Evolutionary conservation across 2,329 filamentous ascomycete species (phyloP).

Genomic region (Didymella sp.): DNA sequence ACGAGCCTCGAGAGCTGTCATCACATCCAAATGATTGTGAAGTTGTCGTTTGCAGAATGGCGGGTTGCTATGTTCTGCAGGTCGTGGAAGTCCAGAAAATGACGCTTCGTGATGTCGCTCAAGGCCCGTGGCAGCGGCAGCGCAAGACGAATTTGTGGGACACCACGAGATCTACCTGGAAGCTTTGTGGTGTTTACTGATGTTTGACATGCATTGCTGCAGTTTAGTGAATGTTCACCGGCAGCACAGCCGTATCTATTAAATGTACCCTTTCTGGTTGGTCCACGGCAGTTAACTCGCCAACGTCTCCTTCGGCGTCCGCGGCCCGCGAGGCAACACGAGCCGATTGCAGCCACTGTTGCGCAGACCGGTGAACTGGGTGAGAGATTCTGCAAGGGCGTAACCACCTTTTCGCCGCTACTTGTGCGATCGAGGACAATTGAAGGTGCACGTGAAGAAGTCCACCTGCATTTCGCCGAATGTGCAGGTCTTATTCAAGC

Average conservation of each 20-base stretch:
- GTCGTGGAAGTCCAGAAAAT: neutral
- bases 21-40: neutral
- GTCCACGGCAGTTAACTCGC: neutral
- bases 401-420: neutral
- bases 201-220: neutral
- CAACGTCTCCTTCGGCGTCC: constrained; percentile 1
- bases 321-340: neutral
- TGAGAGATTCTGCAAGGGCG: constrained; percentile 6
- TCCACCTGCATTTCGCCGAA: neutral
- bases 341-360: constrained; percentile 6
- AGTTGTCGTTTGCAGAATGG: neutral
- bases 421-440: neutral
- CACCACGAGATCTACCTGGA: neutral
- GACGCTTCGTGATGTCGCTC: neutral
- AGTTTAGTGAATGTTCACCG: constrained; percentile 1
- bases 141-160: neutral
- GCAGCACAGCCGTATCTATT: neutral
- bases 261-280: neutral
- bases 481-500: neutral
- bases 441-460: neutral
- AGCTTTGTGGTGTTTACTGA: neutral
- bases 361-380: neutral
- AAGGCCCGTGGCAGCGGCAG: neutral
- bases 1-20: neutral
- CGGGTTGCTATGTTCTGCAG: neutral